Percentiles rank a stretch among this genome's conserved stretches.
phyloP scores from a whole-genome alignment of 305 asterid genomes.

The Rubia peregrina region DNA sequence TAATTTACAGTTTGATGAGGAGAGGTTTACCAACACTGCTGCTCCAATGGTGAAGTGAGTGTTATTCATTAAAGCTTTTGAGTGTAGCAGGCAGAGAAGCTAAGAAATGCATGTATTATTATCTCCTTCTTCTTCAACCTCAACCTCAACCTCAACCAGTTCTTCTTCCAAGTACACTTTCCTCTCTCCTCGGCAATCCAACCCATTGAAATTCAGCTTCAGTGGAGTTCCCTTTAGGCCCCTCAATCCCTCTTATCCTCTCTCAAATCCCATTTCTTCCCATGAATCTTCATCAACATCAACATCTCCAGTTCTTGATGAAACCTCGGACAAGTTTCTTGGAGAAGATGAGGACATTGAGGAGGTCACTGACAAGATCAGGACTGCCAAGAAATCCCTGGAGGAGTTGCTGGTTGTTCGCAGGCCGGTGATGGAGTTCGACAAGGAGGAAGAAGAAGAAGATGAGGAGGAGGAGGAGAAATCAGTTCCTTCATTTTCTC shows the following conservation, averaged over 20 bases:
- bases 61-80: constrained; percentile 7
- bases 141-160: constrained; percentile 29
- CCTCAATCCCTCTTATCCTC: constrained; percentile 26
- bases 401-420: constrained; percentile 83
- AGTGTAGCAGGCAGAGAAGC: not conserved
- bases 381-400: constrained; percentile 55
- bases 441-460: constrained; percentile 14
- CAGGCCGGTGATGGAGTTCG: constrained; percentile 62
- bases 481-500: constrained; percentile 19
- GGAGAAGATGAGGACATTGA: constrained; percentile 30
- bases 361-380: constrained; percentile 51
- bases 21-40: not conserved
- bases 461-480: constrained; percentile 10
- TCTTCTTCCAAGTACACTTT: constrained; percentile 41
- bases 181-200: constrained; percentile 44
- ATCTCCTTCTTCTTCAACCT: constrained; percentile 38
- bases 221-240: constrained; percentile 32
- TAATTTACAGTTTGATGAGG: not conserved
- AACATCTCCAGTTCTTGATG: constrained; percentile 47
- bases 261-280: constrained; percentile 36
- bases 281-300: constrained; percentile 39
- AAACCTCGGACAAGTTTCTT: constrained; percentile 34
- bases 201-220: constrained; percentile 38
- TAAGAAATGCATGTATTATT: constrained; percentile 40
- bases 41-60: constrained; percentile 1